Conservation (phyloP, 2,329 filamentous ascomycete genomes). For the Colletotrichum godetiae region DNA sequence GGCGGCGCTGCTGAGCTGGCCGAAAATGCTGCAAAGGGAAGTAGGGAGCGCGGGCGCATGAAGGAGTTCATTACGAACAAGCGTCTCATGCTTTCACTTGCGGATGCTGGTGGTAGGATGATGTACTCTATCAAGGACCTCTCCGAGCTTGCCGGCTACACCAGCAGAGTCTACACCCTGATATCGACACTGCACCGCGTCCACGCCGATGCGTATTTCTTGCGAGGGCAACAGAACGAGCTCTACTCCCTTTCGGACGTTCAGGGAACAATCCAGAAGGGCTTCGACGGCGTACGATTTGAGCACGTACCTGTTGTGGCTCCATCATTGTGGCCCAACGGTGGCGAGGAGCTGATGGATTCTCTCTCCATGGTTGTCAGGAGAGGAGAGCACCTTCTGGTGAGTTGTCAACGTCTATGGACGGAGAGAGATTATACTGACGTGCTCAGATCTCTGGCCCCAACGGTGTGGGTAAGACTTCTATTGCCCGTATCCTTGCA, state of each 20-base stretch:
- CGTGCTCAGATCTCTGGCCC: conserved; percentile 80
- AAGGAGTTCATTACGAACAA: conserved; percentile 99
- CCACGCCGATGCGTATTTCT: conserved; percentile 88
- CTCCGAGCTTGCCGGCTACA: conserved; percentile 94
- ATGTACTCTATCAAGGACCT: conserved; percentile 99
- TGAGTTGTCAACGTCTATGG: conserved; percentile 44
- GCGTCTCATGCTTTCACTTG: conserved; percentile 94
- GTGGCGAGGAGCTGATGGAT: conserved; percentile 91
- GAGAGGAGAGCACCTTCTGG: conserved; percentile 88
- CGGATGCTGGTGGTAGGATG: conserved; percentile 96
- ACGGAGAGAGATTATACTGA: conserved; percentile 13
- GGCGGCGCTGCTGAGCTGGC: conserved; percentile 78
- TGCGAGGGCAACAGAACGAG: conserved; percentile 76
- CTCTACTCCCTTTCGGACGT: conserved; percentile 91
- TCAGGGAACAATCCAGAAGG: conserved; percentile 92
- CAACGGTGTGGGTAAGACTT: conserved; percentile 94
- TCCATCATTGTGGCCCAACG: conserved; percentile 86
- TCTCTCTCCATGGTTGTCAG: conserved; percentile 90
- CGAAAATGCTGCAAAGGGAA: conserved; percentile 59
- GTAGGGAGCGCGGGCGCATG: conserved; percentile 87
- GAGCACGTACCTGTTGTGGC: conserved; percentile 95
- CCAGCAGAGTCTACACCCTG: conserved; percentile 93
- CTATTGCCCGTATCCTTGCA: conserved; percentile 87
- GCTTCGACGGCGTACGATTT: conserved; percentile 92
- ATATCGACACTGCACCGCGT: conserved; percentile 95